Evolutionary conservation across 1,139 yeast genomes (phyloP).

Genomic region (Candida sp.): DNA sequence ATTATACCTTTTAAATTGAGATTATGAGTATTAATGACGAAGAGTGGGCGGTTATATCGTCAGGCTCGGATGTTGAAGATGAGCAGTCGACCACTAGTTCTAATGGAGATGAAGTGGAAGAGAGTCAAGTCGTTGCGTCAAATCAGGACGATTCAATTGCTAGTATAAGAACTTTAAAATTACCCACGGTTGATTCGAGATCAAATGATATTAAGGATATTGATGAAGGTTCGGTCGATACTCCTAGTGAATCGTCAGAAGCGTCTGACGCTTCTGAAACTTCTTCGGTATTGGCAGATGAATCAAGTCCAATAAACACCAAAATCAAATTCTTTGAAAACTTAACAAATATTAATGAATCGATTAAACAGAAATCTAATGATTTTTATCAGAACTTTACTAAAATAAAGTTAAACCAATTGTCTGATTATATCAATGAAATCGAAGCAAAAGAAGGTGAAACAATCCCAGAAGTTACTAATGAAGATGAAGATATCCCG

Average conservation of each 20-base stretch:
- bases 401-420: constrained; percentile 14
- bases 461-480: constrained; percentile 2
- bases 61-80: constrained; percentile 40
- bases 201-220: neutral
- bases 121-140: neutral
- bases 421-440: constrained; percentile 11
- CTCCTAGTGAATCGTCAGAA: neutral
- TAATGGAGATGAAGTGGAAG: neutral
- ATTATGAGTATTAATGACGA: constrained; percentile 18
- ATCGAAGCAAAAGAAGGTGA: constrained; percentile 2
- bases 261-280: neutral
- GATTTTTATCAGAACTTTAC: constrained; percentile 20
- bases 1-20: too few relatives aligned
- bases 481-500: too few relatives aligned
- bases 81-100: constrained; percentile 27
- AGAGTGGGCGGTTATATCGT: constrained; percentile 47
- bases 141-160: constrained; percentile 5
- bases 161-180: constrained; percentile 15
- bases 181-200: constrained; percentile 11
- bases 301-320: constrained; percentile 1
- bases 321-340: constrained; percentile 26
- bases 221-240: neutral
- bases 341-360: constrained; percentile 20
- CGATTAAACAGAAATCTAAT: constrained; percentile 23
- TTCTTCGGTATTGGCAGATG: too few relatives aligned